These are phyloP conservation scores for Sicyos edulis DNA, from an alignment of 306 rosid genomes.

Conservation along the genomic window DNA sequence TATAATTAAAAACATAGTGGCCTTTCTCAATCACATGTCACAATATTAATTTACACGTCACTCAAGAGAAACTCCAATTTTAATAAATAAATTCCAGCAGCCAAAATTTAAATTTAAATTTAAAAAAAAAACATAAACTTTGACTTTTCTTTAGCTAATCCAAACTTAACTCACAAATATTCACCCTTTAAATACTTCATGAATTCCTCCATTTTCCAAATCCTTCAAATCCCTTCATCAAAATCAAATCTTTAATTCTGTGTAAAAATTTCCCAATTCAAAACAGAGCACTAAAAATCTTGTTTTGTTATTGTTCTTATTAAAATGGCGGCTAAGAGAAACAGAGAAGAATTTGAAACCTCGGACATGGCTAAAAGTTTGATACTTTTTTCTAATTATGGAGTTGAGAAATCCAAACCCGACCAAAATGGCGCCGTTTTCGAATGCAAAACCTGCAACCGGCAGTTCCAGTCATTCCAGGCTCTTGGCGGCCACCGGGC, in stretches of 20 bases:
- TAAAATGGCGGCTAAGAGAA: constrained; percentile 41
- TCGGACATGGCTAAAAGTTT: constrained; percentile 22
- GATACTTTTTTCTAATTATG: too few species aligned
- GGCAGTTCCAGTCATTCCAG: constrained; percentile 67
- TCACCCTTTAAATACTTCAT: not conserved
- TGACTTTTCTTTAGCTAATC: constrained; percentile 10
- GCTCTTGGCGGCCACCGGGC: constrained; percentile 94
- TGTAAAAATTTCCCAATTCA: not conserved
- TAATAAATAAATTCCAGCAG: too few species aligned
- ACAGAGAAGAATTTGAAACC: constrained; percentile 23
- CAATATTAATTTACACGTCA: too few species aligned
- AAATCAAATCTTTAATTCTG: not conserved
- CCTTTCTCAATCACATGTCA: too few species aligned
- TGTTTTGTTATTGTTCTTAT: too few species aligned
- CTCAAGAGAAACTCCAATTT: too few species aligned
- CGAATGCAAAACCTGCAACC: constrained; percentile 76
- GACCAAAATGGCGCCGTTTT: constrained; percentile 28
- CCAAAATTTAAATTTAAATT: too few species aligned
- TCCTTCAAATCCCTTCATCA: too few species aligned
- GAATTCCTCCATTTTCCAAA: not conserved
- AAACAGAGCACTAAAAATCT: not conserved
- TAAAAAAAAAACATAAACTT: too few species aligned
- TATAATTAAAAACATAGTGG: too few species aligned
- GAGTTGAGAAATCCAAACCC: too few species aligned
- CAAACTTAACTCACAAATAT: not conserved